Evolutionary conservation across 129 eudicot genomes (phyloP), one percentile per base, ranked within the genome.

Genomic region (Tagetes patula): DNA sequence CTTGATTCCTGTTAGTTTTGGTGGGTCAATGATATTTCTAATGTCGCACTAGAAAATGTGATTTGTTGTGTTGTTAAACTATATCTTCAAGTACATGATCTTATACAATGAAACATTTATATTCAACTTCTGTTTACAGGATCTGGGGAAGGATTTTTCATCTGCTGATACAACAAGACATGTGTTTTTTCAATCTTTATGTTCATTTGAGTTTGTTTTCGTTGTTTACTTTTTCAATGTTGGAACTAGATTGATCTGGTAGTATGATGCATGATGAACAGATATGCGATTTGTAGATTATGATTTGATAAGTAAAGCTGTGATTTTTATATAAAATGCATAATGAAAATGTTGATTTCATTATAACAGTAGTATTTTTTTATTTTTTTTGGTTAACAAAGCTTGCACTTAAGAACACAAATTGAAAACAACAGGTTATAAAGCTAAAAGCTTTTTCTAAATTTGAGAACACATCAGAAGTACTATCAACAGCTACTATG

Each of bases 381-480:
- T 20, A 2, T 39, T 4, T 0, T 41, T 8, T 67, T 46, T 45
- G 27, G 27, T 20, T 20, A 2, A 11, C 50, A 13, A 69, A 30
- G 40, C 11, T 1, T 77, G 71, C 49, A 55, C 79, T 65, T 41
- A 54, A 33, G 43, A 60, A 34, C 43, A 60, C 64, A 77, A 56
- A 12, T 30, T 56, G 34, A 56, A 56, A 7, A 2, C n/a, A 58
- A 42, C 76, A 90, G 97, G 75, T 90, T 67, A 93, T 94, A 40
- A 90, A 88, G 96, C 93, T 94, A 55, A 90, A 86, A 80, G 96
- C 97, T 53, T 94, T 94, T 37, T 85, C 95, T 33, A 94, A 94
- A 83, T 94, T 94, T 76, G 99, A 90, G 67, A 94, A 94, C 81
- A 94, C 92, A 38, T 79, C 97, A 7, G 96, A 88, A 72, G 99